Evolutionary conservation across 2,329 filamentous ascomycete species (phyloP), one percentile per base, ranked within the genome.

Genomic region (Cordyceps fumosorosea): DNA sequence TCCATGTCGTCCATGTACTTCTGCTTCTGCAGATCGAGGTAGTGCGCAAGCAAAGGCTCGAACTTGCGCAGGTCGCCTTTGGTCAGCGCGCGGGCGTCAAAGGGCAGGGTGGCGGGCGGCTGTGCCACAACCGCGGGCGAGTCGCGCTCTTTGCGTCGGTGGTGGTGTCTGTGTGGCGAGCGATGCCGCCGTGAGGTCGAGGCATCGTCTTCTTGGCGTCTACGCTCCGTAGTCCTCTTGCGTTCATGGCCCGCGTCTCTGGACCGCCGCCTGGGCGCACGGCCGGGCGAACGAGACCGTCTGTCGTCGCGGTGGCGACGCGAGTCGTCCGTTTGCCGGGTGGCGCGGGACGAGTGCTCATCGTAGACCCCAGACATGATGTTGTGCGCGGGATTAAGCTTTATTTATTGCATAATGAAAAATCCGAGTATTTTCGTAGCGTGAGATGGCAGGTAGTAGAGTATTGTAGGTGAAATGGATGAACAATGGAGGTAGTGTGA

Each of bases 21-120:
- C 45, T 86, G 81, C 76, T 97, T 97, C 74, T 98, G 93, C 40
- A 96, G 84, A 68, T 93, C 89, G 29, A 98, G 81, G 69, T 97
- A 98, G 54, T 90, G 84, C 18, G 87, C 90, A 65, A 97, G 90
- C 63, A 97, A 78, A 0, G 89, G 83, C 64, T 83, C 81, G 69
- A 91, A 92, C 0, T 76, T 68, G 1, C 77, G 74, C n/a, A 89
- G 79, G 66, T 96, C 90, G 59, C 82, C 80, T 70, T 89, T 93
- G 8, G 82, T 83, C 5, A 97, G 80, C 50, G 79, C 78, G 14
- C 82, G 81, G 3, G 90, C 86, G 57, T 81, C 78, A 68, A 85
- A 88, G 0, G 92, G 92, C 11, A 96, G 79, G 65, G 61, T 18
- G 2, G 44, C 66, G 0, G 45, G 20, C 3, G 47, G 37, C 1